Evolutionary conservation across 2,329 filamentous ascomycete genomes (phyloP).

Genomic region (Trichoderma brevicompactum): DNA sequence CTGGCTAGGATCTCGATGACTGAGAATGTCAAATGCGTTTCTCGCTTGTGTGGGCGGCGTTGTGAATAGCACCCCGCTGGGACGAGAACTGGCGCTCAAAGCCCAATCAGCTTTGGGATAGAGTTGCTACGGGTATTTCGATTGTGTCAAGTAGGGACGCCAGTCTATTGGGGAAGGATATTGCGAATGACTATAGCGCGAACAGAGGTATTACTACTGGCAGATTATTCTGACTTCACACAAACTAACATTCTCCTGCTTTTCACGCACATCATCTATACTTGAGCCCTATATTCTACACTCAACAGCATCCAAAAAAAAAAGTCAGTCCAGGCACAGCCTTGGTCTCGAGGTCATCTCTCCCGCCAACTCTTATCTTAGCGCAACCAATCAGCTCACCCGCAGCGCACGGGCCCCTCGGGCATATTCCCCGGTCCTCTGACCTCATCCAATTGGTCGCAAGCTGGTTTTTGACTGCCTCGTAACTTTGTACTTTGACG

Average conservation of each 20-base stretch:
- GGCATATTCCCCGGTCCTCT: slow-evolving; percentile 24
- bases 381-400: slow-evolving; percentile 11
- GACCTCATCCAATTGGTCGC: slow-evolving; percentile 32
- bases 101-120: slow-evolving; percentile 13
- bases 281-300: background rate
- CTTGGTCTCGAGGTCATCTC: slow-evolving; percentile 13
- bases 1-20: background rate
- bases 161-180: background rate
- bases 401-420: slow-evolving; percentile 22
- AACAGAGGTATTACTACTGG: too few relatives aligned
- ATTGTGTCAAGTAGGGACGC: background rate
- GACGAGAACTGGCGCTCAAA: background rate
- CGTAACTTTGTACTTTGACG: slow-evolving; percentile 16
- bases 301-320: background rate
- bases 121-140: background rate
- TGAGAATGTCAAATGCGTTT: background rate
- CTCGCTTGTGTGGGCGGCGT: background rate
- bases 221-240: background rate
- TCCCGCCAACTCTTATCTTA: slow-evolving; percentile 5
- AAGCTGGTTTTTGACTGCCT: slow-evolving; percentile 19
- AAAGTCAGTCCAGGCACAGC: slow-evolving; percentile 10
- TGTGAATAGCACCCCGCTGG: slow-evolving; percentile 26
- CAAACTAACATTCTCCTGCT: background rate
- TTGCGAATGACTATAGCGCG: background rate
- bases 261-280: background rate